phyloP scores from a whole-genome alignment of 352 stramenopile genomes.

The Phytophthora boehmeriae region DNA sequence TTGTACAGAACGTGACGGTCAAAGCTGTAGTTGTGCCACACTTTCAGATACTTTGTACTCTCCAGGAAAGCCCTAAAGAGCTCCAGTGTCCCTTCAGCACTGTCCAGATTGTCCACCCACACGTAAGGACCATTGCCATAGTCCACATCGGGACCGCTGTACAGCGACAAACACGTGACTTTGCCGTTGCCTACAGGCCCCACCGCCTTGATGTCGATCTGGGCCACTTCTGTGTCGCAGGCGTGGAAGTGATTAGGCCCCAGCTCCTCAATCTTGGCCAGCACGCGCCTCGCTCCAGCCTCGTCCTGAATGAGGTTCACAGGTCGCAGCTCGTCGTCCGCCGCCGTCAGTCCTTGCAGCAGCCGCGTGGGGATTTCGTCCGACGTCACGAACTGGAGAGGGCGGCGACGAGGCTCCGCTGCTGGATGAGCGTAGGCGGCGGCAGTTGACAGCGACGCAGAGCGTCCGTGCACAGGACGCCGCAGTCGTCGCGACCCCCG shows the following conservation, averaged over 20 bases:
- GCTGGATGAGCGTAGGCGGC: neutral
- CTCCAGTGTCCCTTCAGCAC: constrained; percentile 84
- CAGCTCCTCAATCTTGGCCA: constrained; percentile 64
- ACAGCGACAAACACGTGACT: constrained; percentile 98
- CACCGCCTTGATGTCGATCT: constrained; percentile 96
- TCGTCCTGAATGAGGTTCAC: constrained; percentile 86
- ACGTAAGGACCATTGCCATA: constrained; percentile 94
- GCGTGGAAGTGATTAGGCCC: constrained; percentile 89
- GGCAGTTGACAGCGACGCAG: constrained; percentile 18
- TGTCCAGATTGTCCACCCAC: constrained; percentile 94
- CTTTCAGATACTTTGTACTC: constrained; percentile 88
- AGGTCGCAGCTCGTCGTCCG: constrained; percentile 65
- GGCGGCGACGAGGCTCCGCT: neutral
- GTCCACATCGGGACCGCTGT: constrained; percentile 95
- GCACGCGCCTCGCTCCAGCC: constrained; percentile 59
- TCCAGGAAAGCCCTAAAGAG: constrained; percentile 95
- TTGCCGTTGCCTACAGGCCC: constrained; percentile 97
- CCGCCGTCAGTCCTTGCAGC: constrained; percentile 61
- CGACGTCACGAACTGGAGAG: constrained; percentile 70
- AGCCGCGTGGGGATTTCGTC: constrained; percentile 66
- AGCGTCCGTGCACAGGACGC: neutral
- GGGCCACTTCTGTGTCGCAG: constrained; percentile 97
- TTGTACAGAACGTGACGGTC: constrained; percentile 99
- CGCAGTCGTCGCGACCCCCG: constrained; percentile 12
- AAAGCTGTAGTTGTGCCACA: constrained; percentile 99